Conservation (phyloP, 192 early-diverging fungal species). For the Jimgerdemannia flammicorona region DNA sequence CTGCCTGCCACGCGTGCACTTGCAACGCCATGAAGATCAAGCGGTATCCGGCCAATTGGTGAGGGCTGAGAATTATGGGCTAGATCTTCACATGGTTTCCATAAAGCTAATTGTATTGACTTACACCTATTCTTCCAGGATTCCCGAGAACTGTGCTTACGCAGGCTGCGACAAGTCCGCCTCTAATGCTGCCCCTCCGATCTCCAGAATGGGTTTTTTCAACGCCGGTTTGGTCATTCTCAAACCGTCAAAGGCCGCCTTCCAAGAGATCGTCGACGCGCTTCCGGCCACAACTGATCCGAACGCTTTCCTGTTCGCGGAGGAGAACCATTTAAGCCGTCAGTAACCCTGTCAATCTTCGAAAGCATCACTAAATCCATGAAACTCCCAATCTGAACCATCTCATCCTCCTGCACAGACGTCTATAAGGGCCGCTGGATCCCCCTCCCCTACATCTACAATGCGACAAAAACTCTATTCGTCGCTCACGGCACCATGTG, state of each 20-base stretch:
- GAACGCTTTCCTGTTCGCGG: constrained; percentile 30
- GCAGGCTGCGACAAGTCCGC: constrained; percentile 16
- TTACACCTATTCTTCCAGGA: constrained; percentile 24
- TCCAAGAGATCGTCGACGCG: constrained; percentile 22
- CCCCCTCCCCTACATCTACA: constrained; percentile 41
- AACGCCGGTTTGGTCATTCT: constrained; percentile 47
- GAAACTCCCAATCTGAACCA: no score
- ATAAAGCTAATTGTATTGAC: no score
- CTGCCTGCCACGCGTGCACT: constrained; percentile 43
- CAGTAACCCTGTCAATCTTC: no score
- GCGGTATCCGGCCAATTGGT: constrained; percentile 39
- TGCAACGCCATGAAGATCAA: constrained; percentile 38
- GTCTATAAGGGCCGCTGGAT: constrained; percentile 36
- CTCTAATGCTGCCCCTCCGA: constrained; percentile 5
- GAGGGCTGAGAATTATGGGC: not conserved
- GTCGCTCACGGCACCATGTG: constrained; percentile 34
- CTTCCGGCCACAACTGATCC: constrained; percentile 15
- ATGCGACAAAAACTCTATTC: constrained; percentile 43
- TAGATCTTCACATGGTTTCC: no score
- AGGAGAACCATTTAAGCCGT: constrained; percentile 43
- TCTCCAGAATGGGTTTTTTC: constrained; percentile 29
- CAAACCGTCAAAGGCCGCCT: constrained; percentile 18
- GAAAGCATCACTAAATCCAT: no score
- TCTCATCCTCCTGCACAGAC: constrained; percentile 5
- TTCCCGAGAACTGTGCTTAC: constrained; percentile 34